Conservation (phyloP, 2,329 filamentous ascomycete species). For the Hysterium pulicare region DNA sequence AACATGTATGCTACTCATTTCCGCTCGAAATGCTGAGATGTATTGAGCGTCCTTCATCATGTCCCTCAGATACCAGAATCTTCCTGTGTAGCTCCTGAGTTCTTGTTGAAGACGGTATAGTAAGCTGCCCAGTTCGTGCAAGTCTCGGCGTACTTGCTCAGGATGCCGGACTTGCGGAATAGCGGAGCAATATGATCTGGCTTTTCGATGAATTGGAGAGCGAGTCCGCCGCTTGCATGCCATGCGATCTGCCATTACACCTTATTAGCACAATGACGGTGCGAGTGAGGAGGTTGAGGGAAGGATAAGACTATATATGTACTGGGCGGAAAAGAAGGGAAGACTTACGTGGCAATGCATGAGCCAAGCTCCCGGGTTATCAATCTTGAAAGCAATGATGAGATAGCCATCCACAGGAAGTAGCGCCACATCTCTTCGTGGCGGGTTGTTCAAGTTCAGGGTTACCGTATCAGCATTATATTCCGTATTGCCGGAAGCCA, state of each 20-base stretch:
- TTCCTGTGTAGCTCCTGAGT: neutral
- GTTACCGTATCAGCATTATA: neutral
- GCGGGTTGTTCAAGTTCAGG: constrained; percentile 10
- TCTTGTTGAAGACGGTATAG: neutral
- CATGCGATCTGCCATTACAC: neutral
- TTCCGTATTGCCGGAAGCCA: constrained; percentile 5
- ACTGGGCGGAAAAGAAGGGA: neutral
- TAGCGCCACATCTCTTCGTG: constrained; percentile 13
- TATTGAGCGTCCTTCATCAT: no score
- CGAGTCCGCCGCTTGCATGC: neutral
- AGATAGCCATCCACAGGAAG: constrained; percentile 13
- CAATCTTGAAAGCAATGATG: constrained; percentile 14
- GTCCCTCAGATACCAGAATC: neutral
- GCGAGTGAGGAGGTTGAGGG: no score
- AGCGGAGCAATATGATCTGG: neutral
- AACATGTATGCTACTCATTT: no score
- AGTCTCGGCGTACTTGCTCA: neutral
- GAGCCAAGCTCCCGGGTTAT: constrained; percentile 18
- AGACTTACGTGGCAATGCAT: constrained; percentile 16
- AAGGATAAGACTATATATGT: neutral
- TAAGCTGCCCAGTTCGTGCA: neutral
- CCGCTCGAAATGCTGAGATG: no score
- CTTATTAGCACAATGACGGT: no score
- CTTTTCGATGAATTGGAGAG: neutral
- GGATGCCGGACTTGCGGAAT: neutral